Evolutionary conservation across 108 stramenopile species (phyloP).

Genomic region (Thalassiosira profunda): DNA sequence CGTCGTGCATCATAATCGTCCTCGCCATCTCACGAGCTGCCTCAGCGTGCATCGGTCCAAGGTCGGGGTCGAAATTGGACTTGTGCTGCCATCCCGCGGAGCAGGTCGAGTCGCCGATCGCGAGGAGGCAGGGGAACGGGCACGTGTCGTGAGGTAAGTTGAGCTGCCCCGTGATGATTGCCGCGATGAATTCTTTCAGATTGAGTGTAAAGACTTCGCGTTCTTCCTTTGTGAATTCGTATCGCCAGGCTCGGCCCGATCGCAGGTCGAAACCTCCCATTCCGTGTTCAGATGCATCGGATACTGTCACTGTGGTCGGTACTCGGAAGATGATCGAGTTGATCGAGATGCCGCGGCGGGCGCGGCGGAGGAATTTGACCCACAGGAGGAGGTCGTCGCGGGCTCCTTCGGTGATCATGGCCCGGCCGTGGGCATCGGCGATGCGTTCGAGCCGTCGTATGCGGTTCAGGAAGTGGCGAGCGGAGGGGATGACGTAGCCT

Average conservation of each 20-base stretch:
- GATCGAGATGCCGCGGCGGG: conserved; percentile 14
- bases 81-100: conserved; percentile 16
- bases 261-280: conserved; percentile 10
- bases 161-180: not conserved
- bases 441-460: not conserved
- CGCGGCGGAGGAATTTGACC: conserved; percentile 11
- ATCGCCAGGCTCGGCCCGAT: conserved; percentile 1
- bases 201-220: conserved; percentile 10
- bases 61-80: conserved; percentile 4
- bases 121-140: conserved; percentile 10
- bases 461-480: conserved; percentile 19
- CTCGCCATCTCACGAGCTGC: not conserved
- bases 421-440: no score
- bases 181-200: conserved; percentile 1
- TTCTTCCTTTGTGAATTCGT: conserved; percentile 7
- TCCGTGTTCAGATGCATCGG: conserved; percentile 1
- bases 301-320: not conserved
- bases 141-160: not conserved
- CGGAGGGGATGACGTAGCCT: conserved; percentile 10
- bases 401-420: no score
- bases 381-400: conserved; percentile 12
- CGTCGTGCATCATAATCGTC: not conserved
- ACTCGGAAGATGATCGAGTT: conserved; percentile 17
- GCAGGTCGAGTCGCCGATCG: not conserved
- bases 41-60: not conserved